Base-by-base conservation (phyloP, 139 green algal species). In the Pleodorina starrii region DNA sequence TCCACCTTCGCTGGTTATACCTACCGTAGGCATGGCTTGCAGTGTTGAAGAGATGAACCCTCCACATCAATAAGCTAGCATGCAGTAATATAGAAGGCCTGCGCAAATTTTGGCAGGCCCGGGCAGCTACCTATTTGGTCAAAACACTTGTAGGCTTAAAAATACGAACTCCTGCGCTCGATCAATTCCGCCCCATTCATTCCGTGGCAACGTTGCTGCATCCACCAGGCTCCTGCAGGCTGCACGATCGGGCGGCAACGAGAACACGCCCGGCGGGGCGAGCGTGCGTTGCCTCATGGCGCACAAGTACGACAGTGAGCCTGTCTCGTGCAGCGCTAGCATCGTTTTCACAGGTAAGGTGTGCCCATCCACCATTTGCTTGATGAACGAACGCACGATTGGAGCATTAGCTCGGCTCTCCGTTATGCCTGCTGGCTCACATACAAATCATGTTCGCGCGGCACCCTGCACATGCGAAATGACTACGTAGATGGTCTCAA, bases 221-320 rank as follows among this genome's bases (percentile, higher is more conserved):
- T 10, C 11, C 16, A 2, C 21, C 54, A 66, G 54, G 54, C 54
- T 66, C 3, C 29, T 66, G 54, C 63, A 23, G 2, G 1, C 21
- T 73, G 25, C 63, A 6, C 11, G 11, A 71, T 19, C 5, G 63
- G n/a, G 16, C 25, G 21, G 21, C 63, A 12, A 25, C 7, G 54
- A 7, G 9, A 25, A 21, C 25, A 66, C 54, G n/a, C n/a, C n/a
- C n/a, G n/a, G n/a, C 54, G 21, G 29, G 54, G 54, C 25, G 29
- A 23, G 63, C 36, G 10, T 84, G 25, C 76, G 2, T 5, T 84
- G 76, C 29, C 5, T 75, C 9, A 25, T 57, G 11, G 46, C 9
- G 5, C 79, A 86, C 42, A 86, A 86, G 79, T 86, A 76, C 38
- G 59, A 57, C 40, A 60, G 7, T 9, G 0, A 19, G 4, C 79